Conservation (phyloP, 495 filamentous ascomycete species). For the Penicillium paradoxum region DNA sequence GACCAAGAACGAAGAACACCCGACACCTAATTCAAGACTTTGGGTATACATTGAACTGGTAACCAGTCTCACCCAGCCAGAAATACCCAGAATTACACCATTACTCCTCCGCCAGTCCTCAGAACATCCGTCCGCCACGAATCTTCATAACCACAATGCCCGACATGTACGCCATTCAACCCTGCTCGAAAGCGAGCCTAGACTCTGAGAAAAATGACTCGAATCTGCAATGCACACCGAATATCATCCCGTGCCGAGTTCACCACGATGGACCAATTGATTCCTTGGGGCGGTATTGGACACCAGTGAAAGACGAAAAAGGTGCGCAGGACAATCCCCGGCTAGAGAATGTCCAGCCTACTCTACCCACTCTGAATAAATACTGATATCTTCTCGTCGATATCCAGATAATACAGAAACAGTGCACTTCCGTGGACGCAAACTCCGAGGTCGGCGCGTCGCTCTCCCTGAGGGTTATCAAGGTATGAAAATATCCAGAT, state of each 20-base stretch:
- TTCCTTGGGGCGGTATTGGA: slow-evolving; percentile 68
- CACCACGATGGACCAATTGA: slow-evolving; percentile 71
- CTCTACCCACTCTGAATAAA: slow-evolving; percentile 1
- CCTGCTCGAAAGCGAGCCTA: slow-evolving; percentile 19
- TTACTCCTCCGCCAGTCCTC: background rate
- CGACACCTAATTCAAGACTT: background rate
- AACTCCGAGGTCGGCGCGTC: slow-evolving; percentile 63
- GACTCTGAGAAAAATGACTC: slow-evolving; percentile 13
- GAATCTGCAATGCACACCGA: slow-evolving; percentile 48
- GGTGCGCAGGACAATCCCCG: slow-evolving; percentile 26
- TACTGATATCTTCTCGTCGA: background rate
- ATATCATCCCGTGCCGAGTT: slow-evolving; percentile 81
- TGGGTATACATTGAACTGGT: too few species aligned
- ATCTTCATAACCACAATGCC: slow-evolving; percentile 13
- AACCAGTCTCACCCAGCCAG: too few species aligned
- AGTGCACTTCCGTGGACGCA: slow-evolving; percentile 79
- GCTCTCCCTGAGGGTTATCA: slow-evolving; percentile 70
- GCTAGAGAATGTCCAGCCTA: background rate
- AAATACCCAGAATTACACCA: too few species aligned
- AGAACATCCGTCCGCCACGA: background rate
- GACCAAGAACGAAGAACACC: background rate
- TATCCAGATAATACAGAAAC: slow-evolving; percentile 45
- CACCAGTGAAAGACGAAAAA: slow-evolving; percentile 41
- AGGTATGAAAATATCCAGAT: slow-evolving; percentile 38
- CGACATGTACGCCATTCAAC: slow-evolving; percentile 41